A percentile compares a stretch with the other conserved stretches of the same genome.
Evolutionary conservation across 2,329 filamentous ascomycete genomes (phyloP).

Genomic region (Clathrospora elynae): DNA sequence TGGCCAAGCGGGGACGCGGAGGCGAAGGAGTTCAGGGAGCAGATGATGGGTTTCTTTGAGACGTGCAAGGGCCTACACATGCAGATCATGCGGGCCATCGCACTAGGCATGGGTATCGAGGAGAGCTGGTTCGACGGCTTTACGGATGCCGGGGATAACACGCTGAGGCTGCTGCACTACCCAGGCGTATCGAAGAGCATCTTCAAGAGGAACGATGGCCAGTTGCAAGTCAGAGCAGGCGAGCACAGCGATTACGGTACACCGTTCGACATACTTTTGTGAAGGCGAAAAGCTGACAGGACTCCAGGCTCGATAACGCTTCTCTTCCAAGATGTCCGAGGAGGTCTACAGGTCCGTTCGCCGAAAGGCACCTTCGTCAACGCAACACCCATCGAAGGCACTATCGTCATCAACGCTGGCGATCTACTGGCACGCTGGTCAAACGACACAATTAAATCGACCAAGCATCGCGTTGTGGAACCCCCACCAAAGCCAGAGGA

Average conservation of each 20-base stretch:
- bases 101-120: constrained; percentile 75
- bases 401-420: constrained; percentile 87
- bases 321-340: constrained; percentile 59
- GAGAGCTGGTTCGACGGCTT: constrained; percentile 76
- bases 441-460: constrained; percentile 89
- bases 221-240: constrained; percentile 77
- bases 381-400: constrained; percentile 78
- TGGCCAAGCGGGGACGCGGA: constrained; percentile 69
- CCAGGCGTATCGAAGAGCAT: constrained; percentile 68
- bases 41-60: constrained; percentile 77
- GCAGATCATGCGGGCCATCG: constrained; percentile 82
- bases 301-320: constrained; percentile 48
- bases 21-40: constrained; percentile 67
- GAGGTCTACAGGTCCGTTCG: constrained; percentile 66
- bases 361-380: constrained; percentile 80
- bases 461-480: constrained; percentile 87
- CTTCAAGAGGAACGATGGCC: constrained; percentile 68
- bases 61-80: constrained; percentile 75
- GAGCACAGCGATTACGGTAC: constrained; percentile 72
- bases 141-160: constrained; percentile 61
- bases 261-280: fast-evolving
- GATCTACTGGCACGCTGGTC: constrained; percentile 87
- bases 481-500: constrained; percentile 62
- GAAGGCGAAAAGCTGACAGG: constrained; percentile 10
- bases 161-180: constrained; percentile 75